Evolutionary conservation across 1,139 yeast species (phyloP).

Genomic region (Eremothecium sinecaudum): DNA sequence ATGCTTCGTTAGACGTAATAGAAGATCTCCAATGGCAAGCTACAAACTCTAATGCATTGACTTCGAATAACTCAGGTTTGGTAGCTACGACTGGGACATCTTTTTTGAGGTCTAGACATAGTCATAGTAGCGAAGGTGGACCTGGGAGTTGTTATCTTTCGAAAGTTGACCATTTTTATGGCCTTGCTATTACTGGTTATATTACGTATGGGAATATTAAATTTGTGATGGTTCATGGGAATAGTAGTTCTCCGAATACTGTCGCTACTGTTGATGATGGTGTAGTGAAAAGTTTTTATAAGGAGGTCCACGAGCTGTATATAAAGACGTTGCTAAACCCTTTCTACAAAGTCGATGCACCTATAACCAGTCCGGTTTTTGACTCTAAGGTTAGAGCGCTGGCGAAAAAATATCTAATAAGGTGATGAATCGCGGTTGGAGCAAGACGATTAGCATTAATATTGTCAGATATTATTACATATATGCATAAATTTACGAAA

Average conservation of each 20-base stretch:
- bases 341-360: conserved; percentile 67
- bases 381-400: conserved; percentile 63
- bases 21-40: conserved; percentile 80
- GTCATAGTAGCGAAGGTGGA: conserved; percentile 9
- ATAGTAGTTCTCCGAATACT: conserved; percentile 21
- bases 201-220: conserved; percentile 84
- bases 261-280: conserved; percentile 50
- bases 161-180: conserved; percentile 77
- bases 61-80: background rate
- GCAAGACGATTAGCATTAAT: no score
- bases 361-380: conserved; percentile 65
- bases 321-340: conserved; percentile 82
- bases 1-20: conserved; percentile 77
- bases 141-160: conserved; percentile 48
- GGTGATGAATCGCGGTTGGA: no score
- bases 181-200: conserved; percentile 69
- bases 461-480: no score
- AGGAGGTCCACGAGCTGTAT: conserved; percentile 78
- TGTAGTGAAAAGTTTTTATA: conserved; percentile 70
- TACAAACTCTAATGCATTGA: conserved; percentile 3
- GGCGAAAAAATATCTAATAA: conserved; percentile 61
- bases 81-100: conserved; percentile 7
- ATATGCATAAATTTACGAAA: no score
- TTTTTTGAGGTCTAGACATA: conserved; percentile 24
- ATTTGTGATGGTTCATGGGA: conserved; percentile 67